Base-by-base conservation (phyloP, 768 basidiomycete genomes). In the Boletus vermiculosoides region DNA sequence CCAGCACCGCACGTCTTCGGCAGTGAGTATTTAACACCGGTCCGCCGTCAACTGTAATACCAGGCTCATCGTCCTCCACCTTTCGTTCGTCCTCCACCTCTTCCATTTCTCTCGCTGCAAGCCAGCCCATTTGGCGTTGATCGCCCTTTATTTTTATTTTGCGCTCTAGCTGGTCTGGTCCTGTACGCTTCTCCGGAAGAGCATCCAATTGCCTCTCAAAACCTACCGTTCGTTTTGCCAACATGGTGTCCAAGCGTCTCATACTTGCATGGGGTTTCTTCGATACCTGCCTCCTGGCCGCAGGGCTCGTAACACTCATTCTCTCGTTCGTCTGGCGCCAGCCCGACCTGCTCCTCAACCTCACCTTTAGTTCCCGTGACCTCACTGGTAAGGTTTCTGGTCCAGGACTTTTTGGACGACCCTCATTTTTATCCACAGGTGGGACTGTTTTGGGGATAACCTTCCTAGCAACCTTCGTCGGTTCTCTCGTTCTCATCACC, bases 261-360 rank as follows among this genome's bases (percentile, higher is more conserved):
- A 81, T 88, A 74, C 82, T 79, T 48, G 78, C 82, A 57, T 95
- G 91, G 88, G 82, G 78, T 25, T 80, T 84, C 70, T 77, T 94
- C 60, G 88, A 87, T 74, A 56, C 87, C 52, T 78, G 77, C 59
- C 81, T 95, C 47, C 78, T 94, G 46, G 81, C 76, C n/a, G 85
- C 88, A 13, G 92, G 89, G 44, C 74, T 77, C 41, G 57, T 93
- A 50, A 73, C 84, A 13, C 73, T 94, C 56, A 78, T 80, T 41
- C 74, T 92, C 47, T 88, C 90, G 18, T 73, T 93, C 55, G 66
- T 88, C 36, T 94, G 89, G 88, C 80, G 83, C 52, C 73, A 76
- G 44, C 80, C 84, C 9, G 80, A 89, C 64, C 67, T 88, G n/a
- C 73, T 94, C 55, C 76, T 88, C 72, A 91, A 92, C 68, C 77